phyloP scores from a whole-genome alignment of 2,329 filamentous ascomycete species.

The Fulvia fulva region DNA sequence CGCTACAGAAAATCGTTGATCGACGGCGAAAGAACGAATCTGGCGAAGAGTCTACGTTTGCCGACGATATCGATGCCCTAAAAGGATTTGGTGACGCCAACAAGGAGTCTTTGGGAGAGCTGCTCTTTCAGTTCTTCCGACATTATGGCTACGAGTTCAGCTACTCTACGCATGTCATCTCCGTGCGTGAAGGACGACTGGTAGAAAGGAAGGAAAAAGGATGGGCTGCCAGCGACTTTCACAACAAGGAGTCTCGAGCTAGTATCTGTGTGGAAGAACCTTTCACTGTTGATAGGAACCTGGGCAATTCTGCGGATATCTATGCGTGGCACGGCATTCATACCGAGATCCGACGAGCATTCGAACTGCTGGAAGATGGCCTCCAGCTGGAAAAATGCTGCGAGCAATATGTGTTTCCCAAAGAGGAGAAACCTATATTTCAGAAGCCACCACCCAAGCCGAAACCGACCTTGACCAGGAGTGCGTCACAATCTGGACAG shows the following conservation, averaged over 20 bases:
- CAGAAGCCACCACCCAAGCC: slow-evolving; percentile 56
- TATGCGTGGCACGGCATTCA: slow-evolving; percentile 91
- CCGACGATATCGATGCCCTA: slow-evolving; percentile 68
- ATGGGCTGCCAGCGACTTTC: slow-evolving; percentile 63
- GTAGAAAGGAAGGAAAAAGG: slow-evolving; percentile 80
- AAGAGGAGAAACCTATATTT: slow-evolving; percentile 63
- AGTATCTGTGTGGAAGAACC: slow-evolving; percentile 93
- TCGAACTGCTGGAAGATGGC: slow-evolving; percentile 68
- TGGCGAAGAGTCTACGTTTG: slow-evolving; percentile 71
- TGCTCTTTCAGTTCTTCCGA: slow-evolving; percentile 94
- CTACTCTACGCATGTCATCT: slow-evolving; percentile 79
- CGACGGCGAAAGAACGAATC: slow-evolving; percentile 59
- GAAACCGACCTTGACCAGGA: slow-evolving; percentile 50
- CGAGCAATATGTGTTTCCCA: slow-evolving; percentile 82
- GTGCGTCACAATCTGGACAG: slow-evolving; percentile 46
- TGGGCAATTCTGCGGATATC: slow-evolving; percentile 95
- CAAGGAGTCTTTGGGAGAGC: slow-evolving; percentile 72
- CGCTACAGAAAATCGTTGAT: slow-evolving; percentile 71
- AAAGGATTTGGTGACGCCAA: slow-evolving; percentile 73
- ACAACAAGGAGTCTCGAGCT: slow-evolving; percentile 54
- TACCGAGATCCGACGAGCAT: slow-evolving; percentile 81
- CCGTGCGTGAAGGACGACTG: slow-evolving; percentile 74
- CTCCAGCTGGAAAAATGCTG: slow-evolving; percentile 80
- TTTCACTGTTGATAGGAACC: slow-evolving; percentile 83
- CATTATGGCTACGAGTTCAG: slow-evolving; percentile 93